A percentile compares a stretch with the other conserved stretches of the same genome.
These are phyloP conservation scores for Acacia melanoxylon DNA, from an alignment of 306 rosid species.

Conservation along the genomic window DNA sequence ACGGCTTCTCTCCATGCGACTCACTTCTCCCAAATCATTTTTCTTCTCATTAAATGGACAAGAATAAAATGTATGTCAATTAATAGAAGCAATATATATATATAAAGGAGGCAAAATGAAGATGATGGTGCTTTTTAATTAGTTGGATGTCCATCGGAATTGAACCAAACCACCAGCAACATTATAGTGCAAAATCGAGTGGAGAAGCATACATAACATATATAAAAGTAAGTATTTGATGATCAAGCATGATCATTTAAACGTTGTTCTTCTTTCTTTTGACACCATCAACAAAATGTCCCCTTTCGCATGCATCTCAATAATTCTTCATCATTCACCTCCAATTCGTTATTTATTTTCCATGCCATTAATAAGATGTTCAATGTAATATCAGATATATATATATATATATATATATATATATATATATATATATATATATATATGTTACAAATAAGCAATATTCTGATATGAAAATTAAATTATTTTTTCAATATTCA, in stretches of 20 bases:
- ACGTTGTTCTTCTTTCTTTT: conserved; percentile 26
- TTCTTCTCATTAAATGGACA: no score
- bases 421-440: no score
- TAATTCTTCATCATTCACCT: conserved; percentile 10
- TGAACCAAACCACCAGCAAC: conserved; percentile 31
- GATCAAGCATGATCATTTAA: neutral
- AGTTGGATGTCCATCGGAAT: neutral
- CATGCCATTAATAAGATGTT: neutral
- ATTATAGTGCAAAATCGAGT: conserved; percentile 17
- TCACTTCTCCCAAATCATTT: neutral
- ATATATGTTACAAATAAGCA: no score
- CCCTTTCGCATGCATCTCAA: conserved; percentile 11
- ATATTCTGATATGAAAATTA: neutral
- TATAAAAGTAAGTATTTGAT: neutral
- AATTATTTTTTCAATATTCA: neutral
- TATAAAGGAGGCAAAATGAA: neutral
- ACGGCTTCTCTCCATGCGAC: conserved; percentile 16
- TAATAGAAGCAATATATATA: no score
- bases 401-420: no score
- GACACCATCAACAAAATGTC: conserved; percentile 14
- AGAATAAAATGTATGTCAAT: no score
- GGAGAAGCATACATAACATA: neutral
- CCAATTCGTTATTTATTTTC: neutral
- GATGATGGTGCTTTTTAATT: conserved; percentile 25
- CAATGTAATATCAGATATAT: no score